Conservation (phyloP, 331 rosid species). For the Phaseolus coccineus region DNA sequence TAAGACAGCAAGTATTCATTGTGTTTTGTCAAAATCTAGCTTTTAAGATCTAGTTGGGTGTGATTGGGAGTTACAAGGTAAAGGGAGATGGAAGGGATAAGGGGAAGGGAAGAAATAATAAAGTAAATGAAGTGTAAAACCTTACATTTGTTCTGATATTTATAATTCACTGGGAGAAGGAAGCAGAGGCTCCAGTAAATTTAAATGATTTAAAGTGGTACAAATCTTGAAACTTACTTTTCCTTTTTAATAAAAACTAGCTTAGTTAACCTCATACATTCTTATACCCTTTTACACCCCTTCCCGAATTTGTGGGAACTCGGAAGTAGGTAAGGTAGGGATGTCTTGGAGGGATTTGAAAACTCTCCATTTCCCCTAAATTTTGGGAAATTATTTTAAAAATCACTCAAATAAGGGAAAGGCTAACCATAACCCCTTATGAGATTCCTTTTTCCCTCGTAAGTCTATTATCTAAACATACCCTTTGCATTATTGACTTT, state of each 20-base stretch:
- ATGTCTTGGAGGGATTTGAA: neutral
- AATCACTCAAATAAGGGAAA: neutral
- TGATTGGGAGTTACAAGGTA: neutral
- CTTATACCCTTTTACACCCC: too few species aligned
- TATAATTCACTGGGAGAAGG: neutral
- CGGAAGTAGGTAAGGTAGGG: too few species aligned
- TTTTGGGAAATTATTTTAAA: neutral
- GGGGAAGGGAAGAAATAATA: too few species aligned
- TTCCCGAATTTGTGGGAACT: too few species aligned
- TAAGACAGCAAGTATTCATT: neutral
- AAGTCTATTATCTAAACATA: neutral
- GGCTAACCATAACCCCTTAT: neutral
- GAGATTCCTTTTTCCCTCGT: neutral
- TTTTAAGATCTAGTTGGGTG: neutral
- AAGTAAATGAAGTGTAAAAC: neutral
- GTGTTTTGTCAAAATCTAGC: neutral
- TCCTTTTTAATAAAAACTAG: neutral
- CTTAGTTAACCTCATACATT: neutral
- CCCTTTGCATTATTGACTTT: neutral
- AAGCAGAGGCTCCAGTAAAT: neutral
- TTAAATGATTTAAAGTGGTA: neutral
- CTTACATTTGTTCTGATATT: neutral
- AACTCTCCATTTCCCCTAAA: neutral
- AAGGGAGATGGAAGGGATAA: neutral
- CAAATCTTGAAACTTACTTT: neutral